These are phyloP conservation scores for Phytophthora idaei DNA, from an alignment of 352 stramenopile species.

Conservation along the genomic window DNA sequence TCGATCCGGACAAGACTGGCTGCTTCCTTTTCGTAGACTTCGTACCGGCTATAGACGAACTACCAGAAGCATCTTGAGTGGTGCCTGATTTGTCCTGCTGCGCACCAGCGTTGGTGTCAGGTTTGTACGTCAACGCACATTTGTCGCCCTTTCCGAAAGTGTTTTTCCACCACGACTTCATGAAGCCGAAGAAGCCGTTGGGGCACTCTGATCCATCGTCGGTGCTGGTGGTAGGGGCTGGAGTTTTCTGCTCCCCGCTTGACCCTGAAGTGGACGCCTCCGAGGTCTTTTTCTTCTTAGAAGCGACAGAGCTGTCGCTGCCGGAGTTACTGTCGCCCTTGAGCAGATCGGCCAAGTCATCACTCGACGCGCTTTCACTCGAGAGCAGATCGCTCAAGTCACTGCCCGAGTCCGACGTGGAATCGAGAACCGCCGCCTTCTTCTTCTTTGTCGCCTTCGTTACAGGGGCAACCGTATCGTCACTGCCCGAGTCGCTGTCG, in stretches of 20 bases:
- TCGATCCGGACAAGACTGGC: not conserved
- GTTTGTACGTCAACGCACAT: not conserved
- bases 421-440: not conserved
- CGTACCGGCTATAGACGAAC: not conserved
- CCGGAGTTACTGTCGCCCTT: too few relatives aligned
- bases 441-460: slow-evolving; percentile 6
- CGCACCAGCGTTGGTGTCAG: not conserved
- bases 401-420: not conserved
- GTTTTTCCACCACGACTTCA: slow-evolving; percentile 13
- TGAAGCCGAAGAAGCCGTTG: not conserved
- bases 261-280: not conserved
- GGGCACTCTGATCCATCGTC: not conserved
- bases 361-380: too few relatives aligned
- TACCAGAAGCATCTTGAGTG: not conserved
- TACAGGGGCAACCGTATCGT: not conserved
- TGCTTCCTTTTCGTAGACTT: not conserved
- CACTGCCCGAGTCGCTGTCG: slow-evolving; percentile 6
- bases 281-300: too few relatives aligned
- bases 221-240: not conserved
- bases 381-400: too few relatives aligned
- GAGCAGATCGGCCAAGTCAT: too few relatives aligned
- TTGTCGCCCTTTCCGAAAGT: slow-evolving; percentile 1
- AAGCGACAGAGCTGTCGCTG: too few relatives aligned
- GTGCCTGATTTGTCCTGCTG: not conserved
- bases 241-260: not conserved